Evolutionary conservation across 768 basidiomycete genomes (phyloP), one percentile per base, ranked within the genome.

Genomic region (Rhodotorula graminis): DNA sequence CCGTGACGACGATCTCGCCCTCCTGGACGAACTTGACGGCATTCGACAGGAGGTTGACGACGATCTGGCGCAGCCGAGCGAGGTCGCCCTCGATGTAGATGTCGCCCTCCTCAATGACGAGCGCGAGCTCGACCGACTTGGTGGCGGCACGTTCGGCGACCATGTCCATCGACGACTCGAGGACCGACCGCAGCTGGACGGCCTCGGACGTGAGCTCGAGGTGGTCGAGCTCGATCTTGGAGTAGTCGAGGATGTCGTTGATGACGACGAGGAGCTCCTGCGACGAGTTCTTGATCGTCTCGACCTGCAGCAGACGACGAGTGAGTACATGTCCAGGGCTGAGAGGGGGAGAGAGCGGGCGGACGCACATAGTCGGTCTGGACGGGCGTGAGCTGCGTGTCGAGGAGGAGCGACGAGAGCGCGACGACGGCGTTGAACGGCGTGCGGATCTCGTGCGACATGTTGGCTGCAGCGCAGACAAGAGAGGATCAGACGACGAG

Each of bases 361-460:
- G 44, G 15, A 12, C 44, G 44, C 44, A 46, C 65, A 53, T 76
- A 76, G 56, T 76, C 75, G 21, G 70, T 56, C 59, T 76, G 75
- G 2, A 73, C 65, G 0, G 75, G 75, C 11, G 66, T 71, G 16
- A 76, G 69, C 21, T 60, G 53, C 14, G 71, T 67, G 21, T 76
- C 75, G 62, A 76, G 75, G 7, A 76, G 71, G 1, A 76, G 61
- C 0, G 65, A 59, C 6, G 65, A 56, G 7, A 76, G 64, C 5
- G 69, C 71, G 42, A 76, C 71, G 47, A 76, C 71, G 29, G 71
- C 71, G 57, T 76, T 76, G 71, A 76, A 76, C 0, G 75, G 75
- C 25, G 75, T 76, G 2, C 75, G 65, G 33, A 76, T 76, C 52
- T 73, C 72, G 71, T 72, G 71, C 18, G 62, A 64, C 71, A 73